Evolutionary conservation across 2,329 filamentous ascomycete species (phyloP), one percentile per base, ranked within the genome.

Genomic region (Diaporthe eres): DNA sequence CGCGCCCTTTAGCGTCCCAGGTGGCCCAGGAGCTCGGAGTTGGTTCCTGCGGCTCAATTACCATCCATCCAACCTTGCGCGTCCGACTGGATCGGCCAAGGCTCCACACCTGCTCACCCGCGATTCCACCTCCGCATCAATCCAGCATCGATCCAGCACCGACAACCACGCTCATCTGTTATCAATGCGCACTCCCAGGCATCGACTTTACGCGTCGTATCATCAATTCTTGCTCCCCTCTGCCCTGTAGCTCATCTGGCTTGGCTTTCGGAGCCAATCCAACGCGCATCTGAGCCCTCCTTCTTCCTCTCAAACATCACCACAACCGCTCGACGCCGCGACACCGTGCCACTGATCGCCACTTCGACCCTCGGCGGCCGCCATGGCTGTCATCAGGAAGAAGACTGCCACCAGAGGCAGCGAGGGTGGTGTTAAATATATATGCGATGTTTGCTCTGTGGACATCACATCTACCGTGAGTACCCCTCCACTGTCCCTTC

Each of bases 401-500:
- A 98, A 98, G 88, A 97, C 95, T 76, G 94, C 94, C 79, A 92
- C 93, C 74, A 90, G 94, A 82, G 95, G 94, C 78, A 95, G 94
- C 71, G 95, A 98, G 83, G 95, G 94, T 65, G 94, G 94, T 78
- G 94, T 95, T 44, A 98, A 98, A 84, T 99, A 98, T 84, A 95
- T 98, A 79, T 99, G 97, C 87, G 97, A 99, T 85, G 93, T 98
- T 76, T 99, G 97, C 85, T 98, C 95, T 60, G 95, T 95, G 75
- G 97, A 99, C 84, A 98, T 99, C 80, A 99, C 97, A 63, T 97
- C 96, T 7, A 99, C 97, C 63, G 97, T 98, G 90, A 82, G 93
- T 88, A 60, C 77, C 70, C 31, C 67, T 42, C 72, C 34, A 71
- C n/a, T 44, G n/a, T 10, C 39, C 44, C 31, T 25, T 28, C 15